Conservation (phyloP, 805 yeast genomes). For the Starmerella ratchasimensis region DNA sequence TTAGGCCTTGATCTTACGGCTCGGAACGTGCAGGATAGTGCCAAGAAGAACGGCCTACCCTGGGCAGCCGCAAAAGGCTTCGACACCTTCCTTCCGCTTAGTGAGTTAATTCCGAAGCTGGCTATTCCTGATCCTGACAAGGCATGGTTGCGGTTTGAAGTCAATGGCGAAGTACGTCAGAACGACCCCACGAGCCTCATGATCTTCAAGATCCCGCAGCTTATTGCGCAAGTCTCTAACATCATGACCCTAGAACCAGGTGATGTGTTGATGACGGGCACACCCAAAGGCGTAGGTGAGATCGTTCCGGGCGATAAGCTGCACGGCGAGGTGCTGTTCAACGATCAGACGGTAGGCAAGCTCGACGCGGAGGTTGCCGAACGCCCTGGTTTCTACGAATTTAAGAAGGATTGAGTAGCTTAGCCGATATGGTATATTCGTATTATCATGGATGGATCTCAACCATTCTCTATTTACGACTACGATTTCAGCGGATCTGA, state of each 20-base stretch:
- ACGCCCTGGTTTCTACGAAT: slow-evolving; percentile 42
- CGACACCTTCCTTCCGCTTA: slow-evolving; percentile 89
- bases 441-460: too few species aligned
- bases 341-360: slow-evolving; percentile 40
- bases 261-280: slow-evolving; percentile 85
- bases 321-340: slow-evolving; percentile 45
- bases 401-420: slow-evolving; percentile 29
- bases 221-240: slow-evolving; percentile 67
- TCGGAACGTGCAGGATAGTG: slow-evolving; percentile 87
- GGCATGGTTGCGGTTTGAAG: slow-evolving; percentile 45
- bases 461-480: too few species aligned
- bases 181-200: slow-evolving; percentile 61
- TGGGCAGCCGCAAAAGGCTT: slow-evolving; percentile 96
- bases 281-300: slow-evolving; percentile 94
- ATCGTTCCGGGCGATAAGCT: slow-evolving; percentile 67
- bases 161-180: slow-evolving; percentile 63
- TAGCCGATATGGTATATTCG: too few species aligned
- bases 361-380: slow-evolving; percentile 38
- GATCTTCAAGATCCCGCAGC: slow-evolving; percentile 76
- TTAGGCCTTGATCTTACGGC: slow-evolving; percentile 91
- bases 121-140: slow-evolving; percentile 61
- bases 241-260: slow-evolving; percentile 86
- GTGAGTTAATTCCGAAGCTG: slow-evolving; percentile 52
- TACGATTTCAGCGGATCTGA: too few species aligned
- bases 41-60: slow-evolving; percentile 85